Conservation (phyloP, 2,329 filamentous ascomycete genomes). For the Aspergillus ustus region DNA sequence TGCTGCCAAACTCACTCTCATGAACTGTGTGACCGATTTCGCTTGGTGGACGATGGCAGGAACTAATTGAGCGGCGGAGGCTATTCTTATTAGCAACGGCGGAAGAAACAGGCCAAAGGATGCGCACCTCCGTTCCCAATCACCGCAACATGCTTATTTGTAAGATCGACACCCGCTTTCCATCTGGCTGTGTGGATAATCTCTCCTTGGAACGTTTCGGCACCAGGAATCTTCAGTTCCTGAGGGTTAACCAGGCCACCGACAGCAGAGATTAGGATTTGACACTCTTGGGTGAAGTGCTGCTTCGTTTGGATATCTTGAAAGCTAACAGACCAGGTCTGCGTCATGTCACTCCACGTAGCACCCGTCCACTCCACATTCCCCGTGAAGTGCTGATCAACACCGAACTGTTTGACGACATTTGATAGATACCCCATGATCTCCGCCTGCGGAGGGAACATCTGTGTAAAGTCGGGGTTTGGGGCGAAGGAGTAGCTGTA, state of each 20-base stretch:
- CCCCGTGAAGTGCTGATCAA: constrained; percentile 12
- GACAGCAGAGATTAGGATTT: constrained; percentile 16
- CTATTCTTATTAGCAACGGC: background rate
- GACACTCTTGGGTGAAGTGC: constrained; percentile 15
- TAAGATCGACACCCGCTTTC: constrained; percentile 15
- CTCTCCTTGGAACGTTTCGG: constrained; percentile 9
- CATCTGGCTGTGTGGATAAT: constrained; percentile 19
- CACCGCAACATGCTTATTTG: constrained; percentile 16
- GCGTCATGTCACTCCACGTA: constrained; percentile 8
- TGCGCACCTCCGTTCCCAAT: constrained; percentile 18
- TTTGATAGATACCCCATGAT: constrained; percentile 8
- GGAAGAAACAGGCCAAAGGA: background rate
- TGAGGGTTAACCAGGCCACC: constrained; percentile 15
- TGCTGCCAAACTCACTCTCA: constrained; percentile 4
- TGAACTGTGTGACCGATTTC: constrained; percentile 16
- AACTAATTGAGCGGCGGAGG: constrained; percentile 15
- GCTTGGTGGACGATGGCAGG: constrained; percentile 12
- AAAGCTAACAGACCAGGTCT: constrained; percentile 11
- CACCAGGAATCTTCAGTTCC: constrained; percentile 7
- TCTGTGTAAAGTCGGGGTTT: constrained; percentile 13
- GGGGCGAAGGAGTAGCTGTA: constrained; percentile 20
- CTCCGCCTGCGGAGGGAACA: constrained; percentile 15
- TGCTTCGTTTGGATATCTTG: constrained; percentile 1
- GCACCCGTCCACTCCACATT: constrained; percentile 15
- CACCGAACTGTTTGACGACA: constrained; percentile 3